Percentiles rank a stretch among this genome's conserved stretches.
Conservation (phyloP, 2,329 filamentous ascomycete genomes). For the Geosmithia flava region DNA sequence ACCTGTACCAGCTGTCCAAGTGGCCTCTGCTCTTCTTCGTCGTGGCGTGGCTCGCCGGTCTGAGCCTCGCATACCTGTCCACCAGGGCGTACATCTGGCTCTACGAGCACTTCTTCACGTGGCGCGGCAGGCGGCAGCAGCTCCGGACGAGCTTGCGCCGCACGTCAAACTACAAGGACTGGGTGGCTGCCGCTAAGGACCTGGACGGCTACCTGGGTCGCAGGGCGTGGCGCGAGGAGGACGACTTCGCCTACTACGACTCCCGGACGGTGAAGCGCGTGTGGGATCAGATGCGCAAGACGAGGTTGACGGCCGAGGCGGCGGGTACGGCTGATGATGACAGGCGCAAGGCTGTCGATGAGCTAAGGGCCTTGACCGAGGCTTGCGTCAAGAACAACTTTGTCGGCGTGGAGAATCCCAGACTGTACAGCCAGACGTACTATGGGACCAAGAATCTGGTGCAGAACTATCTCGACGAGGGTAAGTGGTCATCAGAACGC, state of each 20-base stretch:
- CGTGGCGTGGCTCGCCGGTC: constrained; percentile 63
- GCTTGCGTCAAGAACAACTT: constrained; percentile 98
- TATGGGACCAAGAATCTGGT: constrained; percentile 94
- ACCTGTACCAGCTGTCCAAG: constrained; percentile 78
- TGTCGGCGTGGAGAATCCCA: constrained; percentile 83
- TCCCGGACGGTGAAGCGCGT: constrained; percentile 70
- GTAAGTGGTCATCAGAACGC: constrained; percentile 22
- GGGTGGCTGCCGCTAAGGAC: constrained; percentile 67
- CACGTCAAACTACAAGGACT: constrained; percentile 68
- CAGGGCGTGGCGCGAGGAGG: constrained; percentile 65
- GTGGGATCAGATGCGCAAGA: constrained; percentile 58
- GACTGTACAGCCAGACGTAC: constrained; percentile 95
- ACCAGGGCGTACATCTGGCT: constrained; percentile 82
- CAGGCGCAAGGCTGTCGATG: constrained; percentile 48
- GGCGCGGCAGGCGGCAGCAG: constrained; percentile 66
- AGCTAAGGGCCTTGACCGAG: constrained; percentile 67
- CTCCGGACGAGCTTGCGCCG: constrained; percentile 60
- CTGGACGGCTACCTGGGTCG: constrained; percentile 76
- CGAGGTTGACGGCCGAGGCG: constrained; percentile 46
- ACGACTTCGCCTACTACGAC: constrained; percentile 79
- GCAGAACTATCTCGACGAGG: constrained; percentile 80
- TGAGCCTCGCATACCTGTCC: constrained; percentile 61
- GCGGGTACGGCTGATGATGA: constrained; percentile 26
- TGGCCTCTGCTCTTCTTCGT: constrained; percentile 82
- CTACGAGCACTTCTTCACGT: constrained; percentile 86